Conservation (phyloP, 805 yeast species). For the Candida coquimbonensis region DNA sequence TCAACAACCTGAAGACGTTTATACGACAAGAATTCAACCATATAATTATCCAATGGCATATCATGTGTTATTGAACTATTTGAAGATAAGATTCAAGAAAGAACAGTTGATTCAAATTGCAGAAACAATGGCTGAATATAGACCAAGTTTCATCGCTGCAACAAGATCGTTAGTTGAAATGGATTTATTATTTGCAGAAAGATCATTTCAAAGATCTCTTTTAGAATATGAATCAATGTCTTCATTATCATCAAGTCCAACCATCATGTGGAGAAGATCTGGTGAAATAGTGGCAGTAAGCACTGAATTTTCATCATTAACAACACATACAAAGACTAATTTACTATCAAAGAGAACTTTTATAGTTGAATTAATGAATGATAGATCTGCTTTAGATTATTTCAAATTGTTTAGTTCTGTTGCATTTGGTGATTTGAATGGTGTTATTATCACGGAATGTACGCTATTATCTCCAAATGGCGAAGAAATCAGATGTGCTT, state of each 20-base stretch:
- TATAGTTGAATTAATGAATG: slow-evolving; percentile 80
- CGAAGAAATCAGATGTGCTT: slow-evolving; percentile 52
- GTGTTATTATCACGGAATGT: slow-evolving; percentile 33
- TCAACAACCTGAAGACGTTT: slow-evolving; percentile 73
- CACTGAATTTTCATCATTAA: slow-evolving; percentile 62
- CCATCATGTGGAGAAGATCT: slow-evolving; percentile 79
- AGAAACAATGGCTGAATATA: slow-evolving; percentile 40
- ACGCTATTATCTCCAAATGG: slow-evolving; percentile 31
- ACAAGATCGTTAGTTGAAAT: slow-evolving; percentile 66
- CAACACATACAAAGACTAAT: slow-evolving; percentile 56
- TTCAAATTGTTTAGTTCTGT: slow-evolving; percentile 56
- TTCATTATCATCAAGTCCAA: slow-evolving; percentile 61
- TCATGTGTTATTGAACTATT: slow-evolving; percentile 72
- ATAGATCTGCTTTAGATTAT: slow-evolving; percentile 63
- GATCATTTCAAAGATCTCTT: slow-evolving; percentile 49
- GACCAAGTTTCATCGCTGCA: slow-evolving; percentile 74
- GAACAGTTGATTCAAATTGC: slow-evolving; percentile 57
- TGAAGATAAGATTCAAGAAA: slow-evolving; percentile 64
- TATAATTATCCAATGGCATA: slow-evolving; percentile 94
- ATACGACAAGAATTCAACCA: slow-evolving; percentile 67
- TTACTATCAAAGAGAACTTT: slow-evolving; percentile 55
- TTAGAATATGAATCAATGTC: slow-evolving; percentile 48
- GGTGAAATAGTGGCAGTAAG: slow-evolving; percentile 80
- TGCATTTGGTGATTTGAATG: slow-evolving; percentile 42
- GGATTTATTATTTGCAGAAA: slow-evolving; percentile 57